Evolutionary conservation across 2,329 filamentous ascomycete species (phyloP).

Genomic region (Aspergillus sergii): DNA sequence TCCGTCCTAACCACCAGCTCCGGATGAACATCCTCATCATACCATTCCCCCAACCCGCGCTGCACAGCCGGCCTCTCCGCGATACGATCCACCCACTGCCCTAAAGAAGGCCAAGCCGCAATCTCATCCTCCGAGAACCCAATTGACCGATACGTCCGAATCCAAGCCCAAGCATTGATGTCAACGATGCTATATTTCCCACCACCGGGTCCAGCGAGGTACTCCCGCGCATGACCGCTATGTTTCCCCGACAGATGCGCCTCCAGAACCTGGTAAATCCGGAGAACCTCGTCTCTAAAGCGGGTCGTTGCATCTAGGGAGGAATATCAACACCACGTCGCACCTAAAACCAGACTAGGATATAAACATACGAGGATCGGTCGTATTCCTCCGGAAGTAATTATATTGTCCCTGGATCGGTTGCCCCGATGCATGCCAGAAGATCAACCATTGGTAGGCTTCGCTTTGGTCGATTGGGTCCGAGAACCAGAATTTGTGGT

Average conservation of each 20-base stretch:
- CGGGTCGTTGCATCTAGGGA: neutral
- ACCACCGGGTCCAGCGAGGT: neutral
- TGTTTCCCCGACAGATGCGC: neutral
- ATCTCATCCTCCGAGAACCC: neutral
- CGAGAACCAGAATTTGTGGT: neutral
- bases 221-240: neutral
- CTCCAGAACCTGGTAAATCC: neutral
- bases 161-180: slow-evolving; percentile 7
- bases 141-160: slow-evolving; percentile 1
- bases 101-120: neutral
- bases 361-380: neutral
- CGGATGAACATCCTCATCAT: neutral
- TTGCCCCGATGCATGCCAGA: neutral
- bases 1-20: neutral
- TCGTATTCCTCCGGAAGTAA: neutral
- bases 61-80: neutral
- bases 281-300: neutral
- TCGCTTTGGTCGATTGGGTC: neutral
- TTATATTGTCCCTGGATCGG: neutral
- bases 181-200: slow-evolving; percentile 7
- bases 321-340: neutral
- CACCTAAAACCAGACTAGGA: no score
- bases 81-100: neutral
- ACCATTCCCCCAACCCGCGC: neutral
- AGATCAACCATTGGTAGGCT: neutral